Evolutionary conservation across 2,329 filamentous ascomycete genomes (phyloP).

Genomic region (Mycosphaerelloides madeirae): DNA sequence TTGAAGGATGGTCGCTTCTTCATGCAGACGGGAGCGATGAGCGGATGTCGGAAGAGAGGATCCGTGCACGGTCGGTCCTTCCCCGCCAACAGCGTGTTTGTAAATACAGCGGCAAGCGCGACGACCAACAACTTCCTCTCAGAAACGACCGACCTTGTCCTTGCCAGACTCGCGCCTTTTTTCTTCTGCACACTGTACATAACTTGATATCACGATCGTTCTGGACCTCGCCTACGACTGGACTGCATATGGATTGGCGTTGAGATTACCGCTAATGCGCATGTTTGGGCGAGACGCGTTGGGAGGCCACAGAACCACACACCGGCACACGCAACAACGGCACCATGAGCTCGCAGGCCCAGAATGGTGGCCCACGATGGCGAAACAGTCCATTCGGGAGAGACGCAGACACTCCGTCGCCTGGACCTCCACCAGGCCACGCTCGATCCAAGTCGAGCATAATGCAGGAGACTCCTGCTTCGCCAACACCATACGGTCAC

Average conservation of each 20-base stretch:
- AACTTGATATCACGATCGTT: conserved; percentile 2
- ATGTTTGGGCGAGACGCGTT: conserved; percentile 14
- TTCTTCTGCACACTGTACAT: conserved; percentile 10
- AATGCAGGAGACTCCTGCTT: conserved; percentile 57
- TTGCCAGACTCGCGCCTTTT: too few species aligned
- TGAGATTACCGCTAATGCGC: conserved; percentile 8
- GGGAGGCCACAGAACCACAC: conserved; percentile 17
- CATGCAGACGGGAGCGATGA: too few species aligned
- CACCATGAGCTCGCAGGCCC: conserved; percentile 52
- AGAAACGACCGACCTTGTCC: too few species aligned
- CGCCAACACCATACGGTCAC: conserved; percentile 47
- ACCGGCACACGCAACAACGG: conserved; percentile 3
- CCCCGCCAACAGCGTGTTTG: too few species aligned
- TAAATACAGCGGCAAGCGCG: too few species aligned
- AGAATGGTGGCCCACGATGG: conserved; percentile 63
- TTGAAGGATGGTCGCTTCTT: neutral
- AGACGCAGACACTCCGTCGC: conserved; percentile 60
- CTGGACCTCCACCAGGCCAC: conserved; percentile 49
- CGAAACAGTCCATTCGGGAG: conserved; percentile 74
- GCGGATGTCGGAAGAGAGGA: neutral
- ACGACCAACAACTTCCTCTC: too few species aligned
- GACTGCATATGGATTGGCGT: conserved; percentile 3
- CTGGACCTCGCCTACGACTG: neutral
- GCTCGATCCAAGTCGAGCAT: conserved; percentile 71
- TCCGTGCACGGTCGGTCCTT: too few species aligned